A percentile compares a stretch with the other conserved stretches of the same genome.
phyloP scores from a whole-genome alignment of 1,139 yeast species.

The Scheffersomyces parashehatae region DNA sequence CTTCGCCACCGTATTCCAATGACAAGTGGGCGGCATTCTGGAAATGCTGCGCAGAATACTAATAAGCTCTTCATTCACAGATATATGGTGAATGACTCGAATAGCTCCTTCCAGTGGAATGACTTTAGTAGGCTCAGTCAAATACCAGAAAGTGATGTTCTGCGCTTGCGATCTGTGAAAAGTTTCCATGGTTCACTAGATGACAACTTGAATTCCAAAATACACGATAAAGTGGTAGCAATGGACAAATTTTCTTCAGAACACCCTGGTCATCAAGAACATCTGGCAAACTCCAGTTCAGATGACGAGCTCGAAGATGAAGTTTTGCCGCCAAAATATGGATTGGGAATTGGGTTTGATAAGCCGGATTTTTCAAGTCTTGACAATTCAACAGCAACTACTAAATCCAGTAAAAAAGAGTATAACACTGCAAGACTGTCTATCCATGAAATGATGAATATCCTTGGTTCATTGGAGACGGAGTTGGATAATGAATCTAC shows the following conservation, averaged over 20 bases:
- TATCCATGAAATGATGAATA: constrained; percentile 18
- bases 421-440: constrained; percentile 13
- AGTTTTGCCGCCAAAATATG: no score
- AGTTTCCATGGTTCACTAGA: constrained; percentile 38
- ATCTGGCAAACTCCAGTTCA: no score
- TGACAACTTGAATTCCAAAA: constrained; percentile 23
- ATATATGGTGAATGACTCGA: neutral
- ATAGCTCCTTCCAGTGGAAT: neutral
- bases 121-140: neutral
- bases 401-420: neutral
- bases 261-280: neutral
- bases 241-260: constrained; percentile 13
- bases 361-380: neutral
- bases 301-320: no score
- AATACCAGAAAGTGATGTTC: neutral
- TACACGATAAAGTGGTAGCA: constrained; percentile 15
- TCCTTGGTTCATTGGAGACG: constrained; percentile 16
- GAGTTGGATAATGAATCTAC: neutral
- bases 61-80: neutral
- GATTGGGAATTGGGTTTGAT: neutral
- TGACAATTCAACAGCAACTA: neutral
- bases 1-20: constrained; percentile 18
- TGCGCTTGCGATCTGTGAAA: constrained; percentile 10
- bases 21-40: neutral
- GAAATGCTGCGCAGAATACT: neutral